These are phyloP conservation scores for Clathrus columnatus DNA, from an alignment of 768 basidiomycete genomes.

Conservation along the genomic window DNA sequence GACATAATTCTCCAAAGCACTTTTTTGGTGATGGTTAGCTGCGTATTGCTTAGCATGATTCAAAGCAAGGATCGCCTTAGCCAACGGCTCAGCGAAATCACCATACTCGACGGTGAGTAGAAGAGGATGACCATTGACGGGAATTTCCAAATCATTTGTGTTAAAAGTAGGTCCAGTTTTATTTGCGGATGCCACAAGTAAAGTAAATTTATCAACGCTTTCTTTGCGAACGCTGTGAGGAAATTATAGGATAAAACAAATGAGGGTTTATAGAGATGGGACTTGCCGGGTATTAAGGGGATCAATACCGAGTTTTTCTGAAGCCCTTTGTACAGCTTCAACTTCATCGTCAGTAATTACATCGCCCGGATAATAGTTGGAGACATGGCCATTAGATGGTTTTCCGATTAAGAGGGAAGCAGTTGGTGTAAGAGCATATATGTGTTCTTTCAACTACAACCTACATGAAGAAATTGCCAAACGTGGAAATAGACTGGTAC, in stretches of 20 bases:
- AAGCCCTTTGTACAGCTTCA: slow-evolving; percentile 60
- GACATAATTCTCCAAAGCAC: slow-evolving; percentile 72
- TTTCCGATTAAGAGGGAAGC: slow-evolving; percentile 70
- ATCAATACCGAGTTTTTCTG: slow-evolving; percentile 68
- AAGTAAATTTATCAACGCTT: slow-evolving; percentile 48
- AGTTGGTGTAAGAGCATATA: slow-evolving; percentile 62
- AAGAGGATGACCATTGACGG: slow-evolving; percentile 31
- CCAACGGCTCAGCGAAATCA: slow-evolving; percentile 55
- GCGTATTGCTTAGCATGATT: slow-evolving; percentile 63
- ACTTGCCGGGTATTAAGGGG: slow-evolving; percentile 72
- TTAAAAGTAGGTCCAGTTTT: slow-evolving; percentile 14
- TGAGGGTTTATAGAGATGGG: background rate
- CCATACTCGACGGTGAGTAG: slow-evolving; percentile 65
- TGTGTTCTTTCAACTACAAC: slow-evolving; percentile 58
- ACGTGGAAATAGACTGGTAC: background rate
- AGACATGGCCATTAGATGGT: slow-evolving; percentile 60
- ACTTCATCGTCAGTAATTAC: slow-evolving; percentile 71
- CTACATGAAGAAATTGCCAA: background rate
- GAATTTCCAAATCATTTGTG: slow-evolving; percentile 31
- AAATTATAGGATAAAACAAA: background rate
- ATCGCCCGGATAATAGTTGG: slow-evolving; percentile 79
- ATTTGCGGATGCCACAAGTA: slow-evolving; percentile 66
- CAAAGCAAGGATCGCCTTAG: slow-evolving; percentile 46
- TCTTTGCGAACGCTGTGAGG: slow-evolving; percentile 61
- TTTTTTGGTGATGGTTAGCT: slow-evolving; percentile 61